phyloP scores from a whole-genome alignment of 164 flowering plant genomes.

The Cinnamomum micranthum region DNA sequence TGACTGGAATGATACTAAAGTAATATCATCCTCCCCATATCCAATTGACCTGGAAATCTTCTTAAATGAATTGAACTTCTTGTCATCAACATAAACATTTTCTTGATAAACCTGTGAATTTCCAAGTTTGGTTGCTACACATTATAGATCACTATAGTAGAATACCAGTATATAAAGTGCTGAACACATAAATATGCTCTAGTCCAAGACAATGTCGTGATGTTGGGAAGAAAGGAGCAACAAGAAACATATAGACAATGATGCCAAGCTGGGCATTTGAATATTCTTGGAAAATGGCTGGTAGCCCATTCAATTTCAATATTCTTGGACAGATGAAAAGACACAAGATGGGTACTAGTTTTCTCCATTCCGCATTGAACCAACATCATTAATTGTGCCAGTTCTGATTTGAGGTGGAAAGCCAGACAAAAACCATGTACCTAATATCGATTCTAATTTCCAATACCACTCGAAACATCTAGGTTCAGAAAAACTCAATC shows the following conservation, averaged over 20 bases:
- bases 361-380: too few relatives aligned
- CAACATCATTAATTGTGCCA: too few relatives aligned
- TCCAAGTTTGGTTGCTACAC: not conserved
- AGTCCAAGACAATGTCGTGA: not conserved
- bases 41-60: slow-evolving; percentile 91
- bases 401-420: too few relatives aligned
- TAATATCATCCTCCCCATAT: slow-evolving; percentile 74
- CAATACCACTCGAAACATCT: not conserved
- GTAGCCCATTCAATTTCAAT: too few relatives aligned
- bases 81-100: slow-evolving; percentile 86
- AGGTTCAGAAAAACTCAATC: not conserved
- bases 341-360: too few relatives aligned
- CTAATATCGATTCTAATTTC: too few relatives aligned
- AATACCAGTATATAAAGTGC: not conserved
- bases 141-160: not conserved
- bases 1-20: slow-evolving; percentile 89
- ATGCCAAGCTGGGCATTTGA: too few relatives aligned
- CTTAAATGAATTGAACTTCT: slow-evolving; percentile 90
- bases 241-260: not conserved
- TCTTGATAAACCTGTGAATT: slow-evolving; percentile 86
- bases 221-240: not conserved
- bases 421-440: too few relatives aligned
- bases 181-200: not conserved
- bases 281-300: too few relatives aligned
- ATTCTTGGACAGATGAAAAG: too few relatives aligned